Evolutionary conservation across 208 protist species (phyloP).

Genomic region (Wallacemonas collosoma): DNA sequence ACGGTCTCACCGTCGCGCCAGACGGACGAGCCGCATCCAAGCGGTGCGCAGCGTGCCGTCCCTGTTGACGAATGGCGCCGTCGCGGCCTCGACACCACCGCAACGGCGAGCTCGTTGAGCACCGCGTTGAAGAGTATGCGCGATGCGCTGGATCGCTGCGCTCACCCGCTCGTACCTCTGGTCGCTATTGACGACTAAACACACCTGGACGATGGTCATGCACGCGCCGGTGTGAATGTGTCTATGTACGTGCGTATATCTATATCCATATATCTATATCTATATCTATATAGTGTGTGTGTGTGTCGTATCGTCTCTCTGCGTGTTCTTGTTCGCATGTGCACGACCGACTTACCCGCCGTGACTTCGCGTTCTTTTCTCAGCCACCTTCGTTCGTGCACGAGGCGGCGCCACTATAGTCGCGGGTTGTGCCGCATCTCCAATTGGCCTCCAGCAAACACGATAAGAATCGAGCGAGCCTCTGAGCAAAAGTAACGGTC

Average conservation of each 20-base stretch:
- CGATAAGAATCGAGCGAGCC: too few relatives aligned
- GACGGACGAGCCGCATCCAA: background rate
- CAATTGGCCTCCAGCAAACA: too few relatives aligned
- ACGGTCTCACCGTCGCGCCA: conserved; percentile 3
- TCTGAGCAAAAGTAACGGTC: too few relatives aligned
- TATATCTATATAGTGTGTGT: background rate
- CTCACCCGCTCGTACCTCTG: background rate
- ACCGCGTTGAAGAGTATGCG: conserved; percentile 2
- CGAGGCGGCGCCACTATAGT: too few relatives aligned
- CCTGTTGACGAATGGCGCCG: background rate
- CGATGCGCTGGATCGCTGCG: conserved; percentile 1
- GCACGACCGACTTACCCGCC: too few relatives aligned
- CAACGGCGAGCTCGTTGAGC: background rate
- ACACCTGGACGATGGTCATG: background rate
- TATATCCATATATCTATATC: background rate
- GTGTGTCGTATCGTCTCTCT: too few relatives aligned
- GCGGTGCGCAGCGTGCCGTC: background rate
- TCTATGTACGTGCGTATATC: too few relatives aligned
- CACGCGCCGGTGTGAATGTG: background rate
- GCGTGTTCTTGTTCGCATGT: too few relatives aligned
- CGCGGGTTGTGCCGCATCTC: too few relatives aligned
- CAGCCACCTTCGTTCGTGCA: too few relatives aligned
- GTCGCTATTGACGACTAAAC: conserved; percentile 7
- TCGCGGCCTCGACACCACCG: background rate
- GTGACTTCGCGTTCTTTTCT: too few relatives aligned